Evolutionary conservation across 345 rosid species (phyloP), one percentile per base, ranked within the genome.

Genomic region (Hibiscus trionum): DNA sequence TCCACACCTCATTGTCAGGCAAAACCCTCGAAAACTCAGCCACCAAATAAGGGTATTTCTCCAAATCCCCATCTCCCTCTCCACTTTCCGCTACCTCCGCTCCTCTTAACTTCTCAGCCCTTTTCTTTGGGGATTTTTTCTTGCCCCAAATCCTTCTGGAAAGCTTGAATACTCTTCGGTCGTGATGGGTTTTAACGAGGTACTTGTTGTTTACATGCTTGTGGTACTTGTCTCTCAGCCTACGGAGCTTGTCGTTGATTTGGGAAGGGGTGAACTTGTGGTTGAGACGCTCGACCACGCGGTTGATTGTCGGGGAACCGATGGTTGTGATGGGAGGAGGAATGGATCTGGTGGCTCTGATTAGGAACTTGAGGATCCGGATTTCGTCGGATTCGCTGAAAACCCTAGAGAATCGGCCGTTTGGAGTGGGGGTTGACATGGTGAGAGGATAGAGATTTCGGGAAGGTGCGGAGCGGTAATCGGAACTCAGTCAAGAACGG

Each of bases 211-310:
- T 44, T 24, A 42, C 65, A 35, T 58, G 56, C 6, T 60, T 72
- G 57, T 26, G 58, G 67, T 59, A 60, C 57, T 72, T 72, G 17
- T 5, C 5, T 46, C 57, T 72, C 6, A 60, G 74, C 11, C 67
- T 27, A 5, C 74, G 74, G 44, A 72, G n/a, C 74, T 72, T 72
- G 67, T 60, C 66, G 27, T n/a, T 72, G 58, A 72, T 60, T 31
- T 72, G 74, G 26, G 66, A 42, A 26, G 3, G n/a, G 11, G 29
- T 27, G 58, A 72, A 72, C 56, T 26, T 60, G 24, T 27, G 9
- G 68, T 62, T 27, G 59, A 72, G 68, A 16, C 44, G 57, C 68
- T 49, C 11, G 59, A 35, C 47, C 33, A 72, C n/a, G 31, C 75
- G 68, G 60, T 72, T 19, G 44, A 72, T 31, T 8, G 27, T 61